Conservation (phyloP, 2,329 filamentous ascomycete species). For the Talaromyces sp. region DNA sequence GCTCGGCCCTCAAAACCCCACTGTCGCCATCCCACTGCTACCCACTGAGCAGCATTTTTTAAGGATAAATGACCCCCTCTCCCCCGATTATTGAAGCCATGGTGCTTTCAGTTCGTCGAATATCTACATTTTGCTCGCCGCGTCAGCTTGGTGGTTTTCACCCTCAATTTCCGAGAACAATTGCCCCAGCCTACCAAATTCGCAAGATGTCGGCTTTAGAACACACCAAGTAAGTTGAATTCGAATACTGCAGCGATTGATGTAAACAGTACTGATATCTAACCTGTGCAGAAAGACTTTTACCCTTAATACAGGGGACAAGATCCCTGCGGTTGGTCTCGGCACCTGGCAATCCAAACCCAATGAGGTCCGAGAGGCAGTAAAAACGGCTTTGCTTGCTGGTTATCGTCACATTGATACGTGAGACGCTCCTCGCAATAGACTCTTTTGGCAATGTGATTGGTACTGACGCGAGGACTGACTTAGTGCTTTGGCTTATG, state of each 20-base stretch:
- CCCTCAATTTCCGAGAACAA: neutral
- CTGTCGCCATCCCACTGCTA: neutral
- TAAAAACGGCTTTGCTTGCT: slow-evolving; percentile 44
- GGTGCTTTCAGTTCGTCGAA: neutral
- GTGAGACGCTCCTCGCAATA: slow-evolving; percentile 25
- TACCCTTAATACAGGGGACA: slow-evolving; percentile 47
- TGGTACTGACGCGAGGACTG: slow-evolving; percentile 3
- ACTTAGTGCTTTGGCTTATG: slow-evolving; percentile 45
- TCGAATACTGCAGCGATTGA: neutral
- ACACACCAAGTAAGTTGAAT: slow-evolving; percentile 26
- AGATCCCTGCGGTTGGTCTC: slow-evolving; percentile 48
- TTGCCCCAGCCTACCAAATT: slow-evolving; percentile 4
- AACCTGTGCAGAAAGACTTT: slow-evolving; percentile 30
- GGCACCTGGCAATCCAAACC: slow-evolving; percentile 54
- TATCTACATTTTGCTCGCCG: neutral
- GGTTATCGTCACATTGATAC: slow-evolving; percentile 56
- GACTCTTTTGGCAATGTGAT: neutral
- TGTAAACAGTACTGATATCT: neutral
- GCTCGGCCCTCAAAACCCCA: neutral
- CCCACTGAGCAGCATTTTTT: neutral
- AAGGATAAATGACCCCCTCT: neutral
- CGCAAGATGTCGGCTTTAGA: slow-evolving; percentile 26
- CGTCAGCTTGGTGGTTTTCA: neutral
- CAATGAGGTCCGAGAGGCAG: slow-evolving; percentile 48
- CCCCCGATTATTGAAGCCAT: neutral